Evolutionary conservation across 306 rosid genomes (phyloP).

Genomic region (Trifolium dubium): DNA sequence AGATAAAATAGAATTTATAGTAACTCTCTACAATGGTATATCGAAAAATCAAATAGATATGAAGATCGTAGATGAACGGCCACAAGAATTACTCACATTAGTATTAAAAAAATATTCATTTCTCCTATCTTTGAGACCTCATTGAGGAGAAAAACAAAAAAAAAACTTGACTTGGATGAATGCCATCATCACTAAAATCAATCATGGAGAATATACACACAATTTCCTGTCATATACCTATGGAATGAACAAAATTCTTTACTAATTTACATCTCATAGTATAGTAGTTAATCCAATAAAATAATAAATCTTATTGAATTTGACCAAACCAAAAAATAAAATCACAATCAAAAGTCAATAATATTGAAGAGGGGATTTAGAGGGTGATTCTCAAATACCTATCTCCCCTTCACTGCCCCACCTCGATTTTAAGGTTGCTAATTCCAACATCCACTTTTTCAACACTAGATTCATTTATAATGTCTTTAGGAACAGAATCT

Average conservation of each 20-base stretch:
- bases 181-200: conserved; percentile 33
- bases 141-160: neutral
- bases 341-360: conserved; percentile 58
- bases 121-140: neutral
- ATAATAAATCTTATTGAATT: conserved; percentile 53
- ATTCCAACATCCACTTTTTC: conserved; percentile 66
- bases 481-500: conserved; percentile 47
- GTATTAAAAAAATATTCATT: neutral
- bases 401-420: conserved; percentile 68
- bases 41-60: no score
- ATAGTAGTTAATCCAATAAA: conserved; percentile 54
- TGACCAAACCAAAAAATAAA: conserved; percentile 41
- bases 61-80: neutral
- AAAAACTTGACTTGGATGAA: conserved; percentile 26
- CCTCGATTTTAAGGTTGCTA: conserved; percentile 68
- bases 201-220: conserved; percentile 42
- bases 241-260: conserved; percentile 52
- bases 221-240: conserved; percentile 44
- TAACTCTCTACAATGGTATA: no score
- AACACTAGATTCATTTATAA: conserved; percentile 48
- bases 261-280: conserved; percentile 67
- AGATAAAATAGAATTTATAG: no score
- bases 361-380: conserved; percentile 31
- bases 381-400: conserved; percentile 32
- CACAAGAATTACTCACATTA: neutral